These are phyloP conservation scores for Orobanche coerulescens DNA, from an alignment of 257 asterid species.

Conservation along the genomic window DNA sequence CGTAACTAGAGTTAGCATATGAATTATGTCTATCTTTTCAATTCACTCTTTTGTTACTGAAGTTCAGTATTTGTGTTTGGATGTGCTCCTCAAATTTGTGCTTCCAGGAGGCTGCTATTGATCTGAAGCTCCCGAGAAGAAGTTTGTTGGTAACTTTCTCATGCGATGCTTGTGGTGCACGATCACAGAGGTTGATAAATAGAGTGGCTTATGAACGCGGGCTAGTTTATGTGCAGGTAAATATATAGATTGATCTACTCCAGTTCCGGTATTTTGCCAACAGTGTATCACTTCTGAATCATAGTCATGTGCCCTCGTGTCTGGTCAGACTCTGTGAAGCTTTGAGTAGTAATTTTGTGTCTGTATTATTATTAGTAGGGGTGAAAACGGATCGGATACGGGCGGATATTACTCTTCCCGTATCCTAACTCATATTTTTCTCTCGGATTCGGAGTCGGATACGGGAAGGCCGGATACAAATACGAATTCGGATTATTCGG, in stretches of 20 bases:
- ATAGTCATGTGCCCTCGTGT: neutral
- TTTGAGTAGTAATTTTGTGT: neutral
- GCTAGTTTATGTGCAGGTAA: conserved; percentile 87
- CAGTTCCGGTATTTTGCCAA: neutral
- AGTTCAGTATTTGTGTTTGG: neutral
- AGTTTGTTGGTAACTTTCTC: conserved; percentile 69
- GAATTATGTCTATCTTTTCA: neutral
- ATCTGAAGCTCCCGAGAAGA: conserved; percentile 83
- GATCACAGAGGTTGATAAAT: conserved; percentile 65
- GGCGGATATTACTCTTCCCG: too few relatives aligned
- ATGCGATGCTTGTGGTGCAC: conserved; percentile 60
- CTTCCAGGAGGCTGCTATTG: conserved; percentile 51
- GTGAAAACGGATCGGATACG: too few relatives aligned
- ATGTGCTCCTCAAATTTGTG: conserved; percentile 20
- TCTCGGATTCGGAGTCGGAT: too few relatives aligned
- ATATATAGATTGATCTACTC: neutral
- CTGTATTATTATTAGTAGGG: too few relatives aligned
- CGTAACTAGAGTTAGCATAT: conserved; percentile 7
- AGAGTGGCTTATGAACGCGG: conserved; percentile 95
- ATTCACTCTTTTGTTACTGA: neutral
- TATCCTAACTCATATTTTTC: too few relatives aligned
- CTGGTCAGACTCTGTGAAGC: neutral
- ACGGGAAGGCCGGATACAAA: too few relatives aligned
- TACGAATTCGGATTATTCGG: too few relatives aligned
- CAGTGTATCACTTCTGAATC: neutral